Evolutionary conservation across 768 basidiomycete species (phyloP), one percentile per base, ranked within the genome.

Genomic region (Erythrobasidium yunnanense): DNA sequence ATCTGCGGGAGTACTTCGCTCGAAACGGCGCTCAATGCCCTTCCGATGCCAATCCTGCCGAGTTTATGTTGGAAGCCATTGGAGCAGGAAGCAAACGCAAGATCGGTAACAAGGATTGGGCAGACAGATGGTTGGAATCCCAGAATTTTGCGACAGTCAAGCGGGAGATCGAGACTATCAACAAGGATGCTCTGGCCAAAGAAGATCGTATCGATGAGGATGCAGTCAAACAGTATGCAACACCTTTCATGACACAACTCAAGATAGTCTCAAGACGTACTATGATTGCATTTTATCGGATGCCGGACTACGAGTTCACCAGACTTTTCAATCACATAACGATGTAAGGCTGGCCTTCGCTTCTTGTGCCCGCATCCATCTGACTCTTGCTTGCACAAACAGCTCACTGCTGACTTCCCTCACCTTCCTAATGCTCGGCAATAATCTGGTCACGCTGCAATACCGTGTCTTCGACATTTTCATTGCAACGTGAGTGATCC

Each of bases 261-360:
- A 79, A 79, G 69, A 79, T 80, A 15, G 87, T 91, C 66, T 79
- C 83, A 18, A 70, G 78, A 22, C 81, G 89, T 45, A 86, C 87
- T 73, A 84, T 84, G 71, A 71, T 79, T 4, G 84, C 87, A 1
- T 78, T 90, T 13, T 91, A 87, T 86, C 80, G 90, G 60, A 87
- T 85, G 7, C 87, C 88, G 2, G 84, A 89, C 69, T 92, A 91
- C 74, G 83, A 88, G 54, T 90, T 85, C 78, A 88, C 83, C 55
- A 83, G 90, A 20, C 77, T 90, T 25, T 88, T 88, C 75, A 82
- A 86, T 17, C 85, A 87, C 69, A 79, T 81, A 2, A 84, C 77
- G 27, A 78, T 78, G 47, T 74, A 73, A 3, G 51, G n/a, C n/a
- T n/a, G n/a, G n/a, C n/a, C n/a, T n/a, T n/a, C 5, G 20, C 4